These are phyloP conservation scores for Coemansia reversa DNA, from an alignment of 192 early-diverging fungal species.

Conservation along the genomic window DNA sequence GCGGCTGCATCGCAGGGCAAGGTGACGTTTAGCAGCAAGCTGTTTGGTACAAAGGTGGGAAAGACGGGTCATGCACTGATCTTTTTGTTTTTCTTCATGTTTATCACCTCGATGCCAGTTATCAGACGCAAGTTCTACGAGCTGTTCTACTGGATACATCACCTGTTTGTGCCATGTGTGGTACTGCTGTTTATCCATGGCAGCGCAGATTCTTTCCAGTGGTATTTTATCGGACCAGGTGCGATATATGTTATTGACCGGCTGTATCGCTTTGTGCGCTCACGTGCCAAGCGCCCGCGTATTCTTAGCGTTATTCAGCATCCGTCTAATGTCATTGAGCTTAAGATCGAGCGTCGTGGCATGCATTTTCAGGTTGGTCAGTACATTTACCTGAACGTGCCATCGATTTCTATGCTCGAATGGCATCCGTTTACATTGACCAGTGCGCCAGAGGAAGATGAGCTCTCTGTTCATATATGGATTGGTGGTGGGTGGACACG, in stretches of 20 bases:
- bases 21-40: constrained; percentile 49
- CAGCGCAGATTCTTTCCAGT: constrained; percentile 73
- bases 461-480: constrained; percentile 74
- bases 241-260: constrained; percentile 69
- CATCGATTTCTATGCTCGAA: constrained; percentile 65
- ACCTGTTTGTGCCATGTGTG: constrained; percentile 79
- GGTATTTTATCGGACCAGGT: constrained; percentile 67
- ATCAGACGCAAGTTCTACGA: constrained; percentile 55
- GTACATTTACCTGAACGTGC: constrained; percentile 75
- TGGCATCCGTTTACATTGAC: constrained; percentile 89
- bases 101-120: constrained; percentile 34
- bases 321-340: constrained; percentile 78
- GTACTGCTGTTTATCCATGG: constrained; percentile 72
- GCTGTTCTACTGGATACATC: constrained; percentile 86
- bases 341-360: constrained; percentile 71
- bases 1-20: constrained; percentile 34
- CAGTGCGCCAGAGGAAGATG: constrained; percentile 76
- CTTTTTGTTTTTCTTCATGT: constrained; percentile 42
- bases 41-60: constrained; percentile 64
- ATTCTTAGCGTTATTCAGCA: constrained; percentile 84
- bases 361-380: constrained; percentile 67
- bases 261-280: constrained; percentile 66
- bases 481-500: constrained; percentile 77
- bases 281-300: constrained; percentile 61
- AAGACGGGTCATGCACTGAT: constrained; percentile 65